Evolutionary conservation across 108 stramenopile genomes (phyloP), one percentile per base, ranked within the genome.

Genomic region (Cyclotella kingstonii): DNA sequence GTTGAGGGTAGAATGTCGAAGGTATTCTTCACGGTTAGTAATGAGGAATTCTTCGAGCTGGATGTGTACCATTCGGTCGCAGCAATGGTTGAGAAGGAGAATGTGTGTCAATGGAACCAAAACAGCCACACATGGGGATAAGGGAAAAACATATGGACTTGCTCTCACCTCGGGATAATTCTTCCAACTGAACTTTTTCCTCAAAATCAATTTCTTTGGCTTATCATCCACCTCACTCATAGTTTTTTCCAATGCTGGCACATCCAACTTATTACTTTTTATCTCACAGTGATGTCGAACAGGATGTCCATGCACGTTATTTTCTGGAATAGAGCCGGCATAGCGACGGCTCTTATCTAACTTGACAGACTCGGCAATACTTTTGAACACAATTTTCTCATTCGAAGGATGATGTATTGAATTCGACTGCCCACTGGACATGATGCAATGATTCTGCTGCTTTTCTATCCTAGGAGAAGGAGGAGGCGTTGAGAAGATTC

Each of bases 111-210:
- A 38, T 38, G n/a, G n/a, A n/a, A n/a, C 12, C 36, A 38, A 38
- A 12, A 38, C 36, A 38, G 12, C 36, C 36, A 38, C 8, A 29
- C 46, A 59, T 0, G 4, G 7, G 4, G 15, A 43, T 17, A 48
- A 49, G 54, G 15, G 49, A 2, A 36, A 18, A 4, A 36, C 31
- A 5, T 17, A 30, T 34, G 22, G 4, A 4, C 10, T 22, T 28
- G 15, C 40, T 31, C 85, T 66, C 77, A 90, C 89, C 73, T 89
- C 84, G 38, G 91, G 91, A 68, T 86, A 92, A 64, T 92, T 84
- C 58, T 92, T 92, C 91, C 91, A 92, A 9, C 84, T 84, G 69
- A 88, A 92, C 48, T 92, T 92, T 45, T 80, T 81, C 21, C 86
- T 80, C 27, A 87, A 61, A n/a, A 92, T 76, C 6, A 73, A 28